Base-by-base conservation (phyloP, 306 rosid species). In the Parietaria judaica region DNA sequence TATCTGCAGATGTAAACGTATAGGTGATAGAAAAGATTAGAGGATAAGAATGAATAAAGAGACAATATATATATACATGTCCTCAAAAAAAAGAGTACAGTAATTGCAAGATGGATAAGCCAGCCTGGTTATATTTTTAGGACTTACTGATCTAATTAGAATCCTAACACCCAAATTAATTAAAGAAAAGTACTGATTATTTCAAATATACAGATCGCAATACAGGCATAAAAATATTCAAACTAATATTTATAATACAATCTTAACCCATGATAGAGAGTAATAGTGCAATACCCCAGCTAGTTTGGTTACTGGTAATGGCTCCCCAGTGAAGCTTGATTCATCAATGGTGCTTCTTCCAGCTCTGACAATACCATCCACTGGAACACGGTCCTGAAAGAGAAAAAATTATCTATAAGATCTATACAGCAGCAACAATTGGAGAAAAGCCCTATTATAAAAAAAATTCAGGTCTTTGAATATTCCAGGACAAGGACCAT, bases 261-360 rank as follows among this genome's bases (percentile, higher is more conserved):
- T 61, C 66, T 23, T 63, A 16, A 44, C 66, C 66, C 70, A 70
- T 6, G 38, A 15, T 23, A 36, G 65, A 62, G 59, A 70, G 70
- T n/a, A 60, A 56, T 90, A 62, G 59, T 67, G 70, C 12, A 60
- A 56, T 90, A 91, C 98, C 98, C 96, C 96, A 61, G 95, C 76
- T 74, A 85, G 70, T 76, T 91, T 91, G 70, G 95, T 91, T 65
- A 82, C 92, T 41, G 98, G 98, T 57, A 91, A 76, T 38, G 96
- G 96, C 80, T 91, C 98, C 75, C 98, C 96, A 10, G 98, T 88
- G 71, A 91, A 88, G 81, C 89, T 85, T 51, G 98, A 91, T 71
- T 91, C 98, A 50, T 91, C 98, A 51, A 91, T 69, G 61, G 84
- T 88, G 81, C 98, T 91, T 79, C 96, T 85, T 75, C 98, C 98